Evolutionary conservation across 2,329 filamentous ascomycete genomes (phyloP).

Genomic region (Pezicula rhizophila): DNA sequence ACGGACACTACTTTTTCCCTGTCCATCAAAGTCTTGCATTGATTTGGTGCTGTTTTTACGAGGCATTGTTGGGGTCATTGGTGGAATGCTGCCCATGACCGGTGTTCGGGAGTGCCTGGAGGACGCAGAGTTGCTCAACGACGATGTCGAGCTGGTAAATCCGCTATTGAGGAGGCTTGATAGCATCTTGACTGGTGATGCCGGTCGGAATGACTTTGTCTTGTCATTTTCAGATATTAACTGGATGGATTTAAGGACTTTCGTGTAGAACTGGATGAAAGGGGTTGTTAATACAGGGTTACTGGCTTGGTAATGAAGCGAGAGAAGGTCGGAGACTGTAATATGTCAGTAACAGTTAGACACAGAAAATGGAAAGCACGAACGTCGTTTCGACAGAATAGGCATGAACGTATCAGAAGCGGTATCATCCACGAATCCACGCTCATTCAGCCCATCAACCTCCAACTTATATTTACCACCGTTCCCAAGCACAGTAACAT

Average conservation of each 20-base stretch:
- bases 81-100: constrained; percentile 36
- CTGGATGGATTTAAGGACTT: constrained; percentile 65
- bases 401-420: constrained; percentile 67
- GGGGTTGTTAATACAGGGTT: constrained; percentile 60
- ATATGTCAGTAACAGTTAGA: constrained; percentile 27
- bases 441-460: constrained; percentile 61
- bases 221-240: constrained; percentile 58
- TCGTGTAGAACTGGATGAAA: constrained; percentile 71
- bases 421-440: constrained; percentile 68
- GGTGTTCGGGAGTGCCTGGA: constrained; percentile 26
- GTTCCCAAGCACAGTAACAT: constrained; percentile 47
- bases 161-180: constrained; percentile 71
- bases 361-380: constrained; percentile 24
- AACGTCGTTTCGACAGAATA: constrained; percentile 68
- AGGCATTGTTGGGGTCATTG: constrained; percentile 27
- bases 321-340: constrained; percentile 66
- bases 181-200: constrained; percentile 86
- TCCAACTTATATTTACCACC: constrained; percentile 50
- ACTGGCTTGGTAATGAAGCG: constrained; percentile 60
- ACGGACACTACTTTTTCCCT: constrained; percentile 25
- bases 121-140: constrained; percentile 32
- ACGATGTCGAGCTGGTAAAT: constrained; percentile 34
- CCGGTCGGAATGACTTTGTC: constrained; percentile 62
- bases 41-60: constrained; percentile 24
- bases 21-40: constrained; percentile 20